phyloP scores from a whole-genome alignment of 2,329 filamentous ascomycete genomes.

The Lojkania enalia region DNA sequence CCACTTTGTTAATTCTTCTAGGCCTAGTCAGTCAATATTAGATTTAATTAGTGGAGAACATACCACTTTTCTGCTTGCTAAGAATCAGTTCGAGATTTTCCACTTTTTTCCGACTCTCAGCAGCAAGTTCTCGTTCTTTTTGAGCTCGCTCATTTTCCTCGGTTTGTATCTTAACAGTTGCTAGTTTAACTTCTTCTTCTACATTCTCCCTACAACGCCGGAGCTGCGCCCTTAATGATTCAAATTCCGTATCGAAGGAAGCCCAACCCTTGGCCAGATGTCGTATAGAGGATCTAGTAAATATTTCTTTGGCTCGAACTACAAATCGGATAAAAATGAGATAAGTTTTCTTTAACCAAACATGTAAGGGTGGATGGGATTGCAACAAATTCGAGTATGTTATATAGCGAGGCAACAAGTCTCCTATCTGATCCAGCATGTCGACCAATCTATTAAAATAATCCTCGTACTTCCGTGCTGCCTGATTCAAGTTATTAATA shows the following conservation, averaged over 20 bases:
- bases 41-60: neutral
- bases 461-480: slow-evolving; percentile 2
- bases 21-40: neutral
- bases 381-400: slow-evolving; percentile 3
- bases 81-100: neutral
- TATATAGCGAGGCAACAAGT: slow-evolving; percentile 7
- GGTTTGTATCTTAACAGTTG: slow-evolving; percentile 1
- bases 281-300: slow-evolving; percentile 2
- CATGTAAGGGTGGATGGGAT: slow-evolving; percentile 1
- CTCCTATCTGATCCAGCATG: slow-evolving; percentile 9
- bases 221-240: neutral
- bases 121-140: slow-evolving; percentile 1
- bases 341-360: neutral
- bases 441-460: slow-evolving; percentile 1
- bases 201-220: slow-evolving; percentile 4
- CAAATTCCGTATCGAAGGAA: slow-evolving; percentile 9
- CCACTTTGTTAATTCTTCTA: slow-evolving; percentile 1
- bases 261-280: neutral
- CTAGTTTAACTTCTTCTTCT: slow-evolving; percentile 4
- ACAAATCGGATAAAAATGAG: slow-evolving; percentile 4
- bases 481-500: neutral
- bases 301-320: slow-evolving; percentile 2
- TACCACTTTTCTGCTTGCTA: neutral
- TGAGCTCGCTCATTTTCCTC: slow-evolving; percentile 3
- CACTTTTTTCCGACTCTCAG: slow-evolving; percentile 2